Conservation (phyloP, 179 eudicot species). For the Pouteria campechiana region DNA sequence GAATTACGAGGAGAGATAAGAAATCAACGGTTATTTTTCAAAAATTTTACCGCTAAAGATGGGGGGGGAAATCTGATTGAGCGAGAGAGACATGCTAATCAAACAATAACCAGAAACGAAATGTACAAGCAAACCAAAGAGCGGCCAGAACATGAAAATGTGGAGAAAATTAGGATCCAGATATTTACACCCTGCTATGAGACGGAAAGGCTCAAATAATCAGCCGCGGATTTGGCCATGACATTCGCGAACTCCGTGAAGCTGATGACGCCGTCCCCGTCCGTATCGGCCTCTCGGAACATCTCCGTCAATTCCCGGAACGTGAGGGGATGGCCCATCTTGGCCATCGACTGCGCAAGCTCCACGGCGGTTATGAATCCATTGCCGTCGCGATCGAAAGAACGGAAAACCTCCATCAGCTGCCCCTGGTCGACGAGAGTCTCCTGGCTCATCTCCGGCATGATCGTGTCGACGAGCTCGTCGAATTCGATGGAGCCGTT, state of each 20-base stretch:
- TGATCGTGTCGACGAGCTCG: slow-evolving; percentile 45
- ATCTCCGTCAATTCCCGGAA: slow-evolving; percentile 58
- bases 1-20: too few relatives aligned
- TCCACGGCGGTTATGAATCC: slow-evolving; percentile 84
- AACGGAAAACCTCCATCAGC: slow-evolving; percentile 52
- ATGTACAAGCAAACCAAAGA: too few relatives aligned
- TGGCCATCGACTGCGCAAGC: slow-evolving; percentile 76
- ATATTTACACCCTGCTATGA: neutral
- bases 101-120: too few relatives aligned
- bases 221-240: slow-evolving; percentile 69
- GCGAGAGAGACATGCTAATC: too few relatives aligned
- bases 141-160: neutral
- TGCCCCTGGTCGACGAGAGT: slow-evolving; percentile 57
- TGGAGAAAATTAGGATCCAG: neutral
- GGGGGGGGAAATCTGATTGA: too few relatives aligned
- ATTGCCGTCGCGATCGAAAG: slow-evolving; percentile 76
- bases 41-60: too few relatives aligned
- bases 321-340: slow-evolving; percentile 78
- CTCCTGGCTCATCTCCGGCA: slow-evolving; percentile 48
- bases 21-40: too few relatives aligned
- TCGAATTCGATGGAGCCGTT: slow-evolving; percentile 76
- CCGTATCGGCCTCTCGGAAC: slow-evolving; percentile 80
- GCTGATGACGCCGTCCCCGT: slow-evolving; percentile 89
- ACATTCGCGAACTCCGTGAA: slow-evolving; percentile 61
- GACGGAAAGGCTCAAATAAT: slow-evolving; percentile 37